Conservation (phyloP, 2,329 filamentous ascomycete species). For the Chalaropsis ovoidea region DNA sequence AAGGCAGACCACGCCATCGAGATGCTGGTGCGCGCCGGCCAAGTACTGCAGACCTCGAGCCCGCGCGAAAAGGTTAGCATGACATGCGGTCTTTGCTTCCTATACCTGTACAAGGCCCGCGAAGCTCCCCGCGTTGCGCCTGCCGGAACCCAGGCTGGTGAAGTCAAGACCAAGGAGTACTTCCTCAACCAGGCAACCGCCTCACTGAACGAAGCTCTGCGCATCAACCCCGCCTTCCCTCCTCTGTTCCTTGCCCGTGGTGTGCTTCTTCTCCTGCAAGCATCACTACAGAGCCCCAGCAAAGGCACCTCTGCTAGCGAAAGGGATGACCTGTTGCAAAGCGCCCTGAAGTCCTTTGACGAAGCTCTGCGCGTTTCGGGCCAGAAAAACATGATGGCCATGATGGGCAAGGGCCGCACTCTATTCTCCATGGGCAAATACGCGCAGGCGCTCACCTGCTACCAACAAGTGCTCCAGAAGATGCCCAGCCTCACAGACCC, state of each 20-base stretch:
- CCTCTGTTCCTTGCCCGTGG: slow-evolving; percentile 86
- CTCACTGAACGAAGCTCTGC: slow-evolving; percentile 87
- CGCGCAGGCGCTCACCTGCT: slow-evolving; percentile 68
- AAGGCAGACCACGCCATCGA: slow-evolving; percentile 78
- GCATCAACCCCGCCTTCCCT: slow-evolving; percentile 84
- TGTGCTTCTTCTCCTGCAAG: slow-evolving; percentile 75
- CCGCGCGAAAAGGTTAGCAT: slow-evolving; percentile 78
- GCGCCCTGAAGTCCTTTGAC: slow-evolving; percentile 87
- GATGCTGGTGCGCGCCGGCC: slow-evolving; percentile 62
- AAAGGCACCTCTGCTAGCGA: slow-evolving; percentile 38
- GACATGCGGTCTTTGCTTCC: slow-evolving; percentile 77
- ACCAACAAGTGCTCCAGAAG: slow-evolving; percentile 77
- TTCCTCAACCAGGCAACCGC: slow-evolving; percentile 85
- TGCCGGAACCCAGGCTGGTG: slow-evolving; percentile 52
- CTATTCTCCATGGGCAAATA: slow-evolving; percentile 81
- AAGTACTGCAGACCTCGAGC: slow-evolving; percentile 58
- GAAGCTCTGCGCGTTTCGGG: slow-evolving; percentile 79
- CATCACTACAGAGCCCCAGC: slow-evolving; percentile 69
- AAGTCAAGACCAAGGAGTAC: slow-evolving; percentile 82
- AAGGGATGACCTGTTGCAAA: slow-evolving; percentile 66
- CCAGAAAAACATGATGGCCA: slow-evolving; percentile 81
- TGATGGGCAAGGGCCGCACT: slow-evolving; percentile 79
- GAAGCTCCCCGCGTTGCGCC: slow-evolving; percentile 56
- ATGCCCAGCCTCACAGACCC: slow-evolving; percentile 84
- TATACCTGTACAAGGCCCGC: slow-evolving; percentile 81